These are phyloP conservation scores for Emiliania huxleyi DNA, from an alignment of 78 protist genomes.

Conservation along the genomic window DNA sequence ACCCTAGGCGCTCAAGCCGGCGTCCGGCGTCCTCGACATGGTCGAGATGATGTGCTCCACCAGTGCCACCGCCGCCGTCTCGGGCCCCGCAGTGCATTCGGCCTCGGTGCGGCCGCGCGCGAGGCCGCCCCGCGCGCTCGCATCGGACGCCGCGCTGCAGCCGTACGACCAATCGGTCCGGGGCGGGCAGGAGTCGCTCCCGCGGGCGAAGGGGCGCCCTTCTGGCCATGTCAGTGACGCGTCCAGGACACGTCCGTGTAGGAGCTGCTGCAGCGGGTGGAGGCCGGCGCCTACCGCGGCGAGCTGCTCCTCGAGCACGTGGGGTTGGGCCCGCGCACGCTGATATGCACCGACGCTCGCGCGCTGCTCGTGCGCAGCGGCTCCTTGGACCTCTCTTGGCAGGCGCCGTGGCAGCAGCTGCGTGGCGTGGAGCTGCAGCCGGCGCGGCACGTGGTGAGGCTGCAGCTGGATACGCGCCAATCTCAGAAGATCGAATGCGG, in stretches of 20 bases:
- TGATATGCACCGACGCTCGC: background rate
- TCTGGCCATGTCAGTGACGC: too few species aligned
- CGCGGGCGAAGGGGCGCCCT: too few species aligned
- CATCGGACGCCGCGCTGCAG: background rate
- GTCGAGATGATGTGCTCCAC: background rate
- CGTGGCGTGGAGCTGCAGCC: background rate
- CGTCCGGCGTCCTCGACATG: background rate
- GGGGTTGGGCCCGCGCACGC: background rate
- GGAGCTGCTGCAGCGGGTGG: background rate
- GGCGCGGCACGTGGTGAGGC: too few species aligned
- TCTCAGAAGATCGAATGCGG: too few species aligned
- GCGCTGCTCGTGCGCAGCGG: background rate
- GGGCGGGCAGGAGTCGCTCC: too few species aligned
- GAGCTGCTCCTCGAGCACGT: background rate
- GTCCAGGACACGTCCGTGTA: background rate
- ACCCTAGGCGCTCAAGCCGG: conserved; percentile 33
- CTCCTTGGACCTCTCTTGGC: background rate
- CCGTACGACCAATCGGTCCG: background rate
- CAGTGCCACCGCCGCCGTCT: too few species aligned
- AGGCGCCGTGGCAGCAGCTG: background rate
- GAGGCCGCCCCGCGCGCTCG: background rate
- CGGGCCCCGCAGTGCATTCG: background rate
- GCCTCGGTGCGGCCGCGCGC: background rate
- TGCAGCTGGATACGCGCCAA: too few species aligned
- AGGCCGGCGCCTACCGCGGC: background rate